Percentiles rank a stretch among this genome's conserved stretches.
These are phyloP conservation scores for Adenanthera pavonina DNA, from an alignment of 306 rosid species.

Conservation along the genomic window DNA sequence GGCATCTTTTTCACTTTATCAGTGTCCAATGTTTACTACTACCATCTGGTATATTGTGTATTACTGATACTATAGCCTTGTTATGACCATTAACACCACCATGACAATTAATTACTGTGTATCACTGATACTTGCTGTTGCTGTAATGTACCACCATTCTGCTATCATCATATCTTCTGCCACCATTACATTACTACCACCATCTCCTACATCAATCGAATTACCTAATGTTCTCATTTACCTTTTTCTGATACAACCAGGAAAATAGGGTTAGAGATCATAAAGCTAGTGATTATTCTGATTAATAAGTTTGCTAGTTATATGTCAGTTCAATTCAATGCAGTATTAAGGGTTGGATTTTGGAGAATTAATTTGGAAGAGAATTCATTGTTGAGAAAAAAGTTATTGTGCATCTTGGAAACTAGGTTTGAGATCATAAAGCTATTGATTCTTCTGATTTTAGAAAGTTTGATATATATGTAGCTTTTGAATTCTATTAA, in stretches of 20 bases:
- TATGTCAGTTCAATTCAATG: not conserved
- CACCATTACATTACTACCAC: not conserved
- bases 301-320: not conserved
- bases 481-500: not conserved
- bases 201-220: not conserved
- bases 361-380: too few relatives aligned
- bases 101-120: not conserved
- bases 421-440: too few relatives aligned
- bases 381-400: not conserved
- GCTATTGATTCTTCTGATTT: not conserved
- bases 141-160: not conserved
- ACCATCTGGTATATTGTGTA: not conserved
- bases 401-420: not conserved
- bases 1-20: not conserved
- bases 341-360: not conserved
- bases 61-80: not conserved
- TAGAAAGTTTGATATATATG: not conserved
- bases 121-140: not conserved
- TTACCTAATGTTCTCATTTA: not conserved
- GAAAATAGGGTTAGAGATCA: not conserved
- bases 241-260: not conserved
- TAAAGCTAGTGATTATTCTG: not conserved
- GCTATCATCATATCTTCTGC: not conserved
- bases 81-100: not conserved
- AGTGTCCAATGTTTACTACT: not conserved